Conservation (phyloP, 768 basidiomycete species). For the Tulasnella calospora region DNA sequence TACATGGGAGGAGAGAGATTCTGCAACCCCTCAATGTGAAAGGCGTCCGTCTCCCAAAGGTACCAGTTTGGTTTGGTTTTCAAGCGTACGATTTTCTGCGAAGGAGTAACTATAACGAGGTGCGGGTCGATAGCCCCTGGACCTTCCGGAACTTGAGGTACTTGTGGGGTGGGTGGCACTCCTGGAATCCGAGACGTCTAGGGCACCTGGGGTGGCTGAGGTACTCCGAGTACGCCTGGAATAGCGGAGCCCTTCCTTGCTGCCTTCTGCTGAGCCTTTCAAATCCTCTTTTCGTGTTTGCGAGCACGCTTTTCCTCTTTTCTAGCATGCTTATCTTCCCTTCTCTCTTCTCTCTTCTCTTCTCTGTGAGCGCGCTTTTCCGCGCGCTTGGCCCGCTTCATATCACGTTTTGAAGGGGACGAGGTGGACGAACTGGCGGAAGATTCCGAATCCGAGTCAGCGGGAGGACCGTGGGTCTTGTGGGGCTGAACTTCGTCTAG, state of each 20-base stretch:
- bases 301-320: background rate
- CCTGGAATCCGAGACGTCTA: background rate
- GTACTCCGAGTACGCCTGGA: background rate
- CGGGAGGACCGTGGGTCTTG: slow-evolving; percentile 38
- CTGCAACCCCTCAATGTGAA: too few relatives aligned
- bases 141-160: too few relatives aligned
- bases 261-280: background rate
- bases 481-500: slow-evolving; percentile 63
- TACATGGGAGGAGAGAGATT: too few relatives aligned
- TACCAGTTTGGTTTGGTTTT: too few relatives aligned
- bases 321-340: background rate
- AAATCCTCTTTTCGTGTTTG: background rate
- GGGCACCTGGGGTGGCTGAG: background rate
- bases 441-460: background rate
- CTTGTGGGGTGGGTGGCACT: background rate
- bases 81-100: background rate
- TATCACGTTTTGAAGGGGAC: background rate
- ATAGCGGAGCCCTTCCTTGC: background rate
- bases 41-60: too few relatives aligned
- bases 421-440: background rate
- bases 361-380: background rate
- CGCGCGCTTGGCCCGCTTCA: background rate
- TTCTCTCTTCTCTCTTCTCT: background rate
- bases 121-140: background rate
- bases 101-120: background rate